Evolutionary conservation across 306 rosid species (phyloP).

Genomic region (Quercus ilex): DNA sequence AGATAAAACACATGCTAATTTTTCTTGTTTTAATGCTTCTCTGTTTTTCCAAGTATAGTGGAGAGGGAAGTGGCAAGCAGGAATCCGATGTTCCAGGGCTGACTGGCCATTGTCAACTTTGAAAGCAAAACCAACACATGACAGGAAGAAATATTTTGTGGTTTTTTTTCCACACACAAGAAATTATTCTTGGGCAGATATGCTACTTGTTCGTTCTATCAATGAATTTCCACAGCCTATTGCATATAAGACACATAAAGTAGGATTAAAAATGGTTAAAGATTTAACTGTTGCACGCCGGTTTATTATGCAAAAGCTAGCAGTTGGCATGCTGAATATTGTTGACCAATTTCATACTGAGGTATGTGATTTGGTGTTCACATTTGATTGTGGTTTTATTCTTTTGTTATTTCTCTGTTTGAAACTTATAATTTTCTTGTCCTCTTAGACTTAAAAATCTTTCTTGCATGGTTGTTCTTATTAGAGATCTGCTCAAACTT

Average conservation of each 20-base stretch:
- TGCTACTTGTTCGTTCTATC: slow-evolving; percentile 73
- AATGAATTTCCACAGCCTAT: slow-evolving; percentile 80
- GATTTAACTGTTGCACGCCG: slow-evolving; percentile 78
- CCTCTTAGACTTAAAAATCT: slow-evolving; percentile 10
- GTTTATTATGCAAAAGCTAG: slow-evolving; percentile 86
- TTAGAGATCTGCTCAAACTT: slow-evolving; percentile 24
- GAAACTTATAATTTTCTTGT: not conserved
- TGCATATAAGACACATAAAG: slow-evolving; percentile 71
- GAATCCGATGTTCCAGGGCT: slow-evolving; percentile 90
- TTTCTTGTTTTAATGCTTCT: slow-evolving; percentile 19
- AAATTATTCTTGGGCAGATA: slow-evolving; percentile 95
- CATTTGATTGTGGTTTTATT: slow-evolving; percentile 6
- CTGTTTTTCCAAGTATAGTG: slow-evolving; percentile 57
- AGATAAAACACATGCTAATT: slow-evolving; percentile 13
- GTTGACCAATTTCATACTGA: slow-evolving; percentile 83
- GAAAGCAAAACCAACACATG: slow-evolving; percentile 97
- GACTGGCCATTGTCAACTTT: slow-evolving; percentile 95
- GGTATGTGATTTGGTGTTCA: slow-evolving; percentile 45
- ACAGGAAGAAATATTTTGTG: slow-evolving; percentile 85
- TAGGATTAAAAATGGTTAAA: slow-evolving; percentile 72
- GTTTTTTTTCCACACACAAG: slow-evolving; percentile 89
- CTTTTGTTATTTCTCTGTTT: not conserved
- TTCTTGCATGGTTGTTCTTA: slow-evolving; percentile 12
- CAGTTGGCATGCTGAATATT: slow-evolving; percentile 80
- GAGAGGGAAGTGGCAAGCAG: slow-evolving; percentile 99